A percentile compares a stretch with the other conserved stretches of the same genome.
These are phyloP conservation scores for Aspergillus ochraceus DNA, from an alignment of 2,329 filamentous ascomycete species.

Conservation along the genomic window DNA sequence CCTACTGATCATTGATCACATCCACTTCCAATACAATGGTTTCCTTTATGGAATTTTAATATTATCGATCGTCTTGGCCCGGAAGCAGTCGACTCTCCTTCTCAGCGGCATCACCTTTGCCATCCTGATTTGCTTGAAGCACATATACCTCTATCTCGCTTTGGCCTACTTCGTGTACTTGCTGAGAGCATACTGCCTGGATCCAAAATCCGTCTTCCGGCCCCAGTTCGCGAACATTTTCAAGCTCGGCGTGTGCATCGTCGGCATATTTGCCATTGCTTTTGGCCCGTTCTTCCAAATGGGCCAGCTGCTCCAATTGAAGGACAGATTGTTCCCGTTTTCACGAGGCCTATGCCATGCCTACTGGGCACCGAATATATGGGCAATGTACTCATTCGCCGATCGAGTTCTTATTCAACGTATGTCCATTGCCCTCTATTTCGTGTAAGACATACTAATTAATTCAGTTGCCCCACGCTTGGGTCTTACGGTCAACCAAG, in stretches of 20 bases:
- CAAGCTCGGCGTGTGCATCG: conserved; percentile 76
- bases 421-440: conserved; percentile 47
- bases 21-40: conserved; percentile 99
- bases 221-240: conserved; percentile 76
- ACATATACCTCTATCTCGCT: conserved; percentile 95
- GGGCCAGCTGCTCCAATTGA: conserved; percentile 79
- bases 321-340: conserved; percentile 88
- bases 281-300: conserved; percentile 85
- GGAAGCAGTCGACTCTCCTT: conserved; percentile 72
- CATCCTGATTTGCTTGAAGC: conserved; percentile 85
- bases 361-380: conserved; percentile 97
- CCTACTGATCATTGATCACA: conserved; percentile 94
- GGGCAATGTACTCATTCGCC: conserved; percentile 92
- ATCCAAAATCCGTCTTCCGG: conserved; percentile 70
- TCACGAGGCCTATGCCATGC: conserved; percentile 91
- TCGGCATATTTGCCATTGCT: conserved; percentile 70
- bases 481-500: conserved; percentile 69
- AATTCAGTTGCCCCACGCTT: conserved; percentile 74
- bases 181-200: conserved; percentile 84
- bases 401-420: conserved; percentile 80
- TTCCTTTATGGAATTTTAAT: conserved; percentile 91
- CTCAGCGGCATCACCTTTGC: conserved; percentile 82
- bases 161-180: conserved; percentile 95
- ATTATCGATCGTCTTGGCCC: conserved; percentile 79
- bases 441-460: conserved; percentile 32